phyloP scores from a whole-genome alignment of 2,329 filamentous ascomycete genomes.

The Pyricularia sp. region DNA sequence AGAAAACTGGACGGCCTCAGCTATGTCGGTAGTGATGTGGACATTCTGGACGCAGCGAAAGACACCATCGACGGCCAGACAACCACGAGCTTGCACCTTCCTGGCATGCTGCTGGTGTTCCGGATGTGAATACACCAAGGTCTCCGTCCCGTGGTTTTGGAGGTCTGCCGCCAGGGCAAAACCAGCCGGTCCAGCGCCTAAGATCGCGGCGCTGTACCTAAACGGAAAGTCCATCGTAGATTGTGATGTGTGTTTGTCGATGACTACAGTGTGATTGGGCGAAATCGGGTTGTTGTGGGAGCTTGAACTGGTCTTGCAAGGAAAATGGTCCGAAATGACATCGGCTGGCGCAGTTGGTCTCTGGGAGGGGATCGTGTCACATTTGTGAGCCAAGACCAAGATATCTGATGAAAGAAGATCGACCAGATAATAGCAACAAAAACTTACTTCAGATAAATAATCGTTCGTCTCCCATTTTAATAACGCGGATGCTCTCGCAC shows the following conservation, averaged over 20 bases:
- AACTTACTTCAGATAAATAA: not conserved
- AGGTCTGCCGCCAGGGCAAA: slow-evolving; percentile 13
- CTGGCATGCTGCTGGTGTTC: slow-evolving; percentile 9
- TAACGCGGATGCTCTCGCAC: not conserved
- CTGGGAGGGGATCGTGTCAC: not conserved
- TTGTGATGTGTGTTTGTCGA: not conserved
- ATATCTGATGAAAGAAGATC: not conserved
- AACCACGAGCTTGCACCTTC: not conserved
- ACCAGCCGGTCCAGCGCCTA: slow-evolving; percentile 13
- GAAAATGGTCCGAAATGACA: not conserved
- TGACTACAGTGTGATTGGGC: not conserved
- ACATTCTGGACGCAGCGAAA: slow-evolving; percentile 9
- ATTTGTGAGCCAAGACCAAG: not conserved
- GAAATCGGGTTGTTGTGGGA: not conserved
- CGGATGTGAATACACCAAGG: slow-evolving; percentile 15
- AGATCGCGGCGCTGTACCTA: slow-evolving; percentile 9
- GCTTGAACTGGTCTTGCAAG: not conserved
- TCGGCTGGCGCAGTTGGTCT: not conserved
- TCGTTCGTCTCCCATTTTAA: not conserved
- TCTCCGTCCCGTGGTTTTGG: slow-evolving; percentile 9
- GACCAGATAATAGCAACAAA: not conserved
- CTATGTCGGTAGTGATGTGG: slow-evolving; percentile 12
- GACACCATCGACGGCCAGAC: slow-evolving; percentile 7
- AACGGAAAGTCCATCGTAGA: not conserved
- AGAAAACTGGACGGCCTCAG: slow-evolving; percentile 13